These are phyloP conservation scores for Prunus dulcis DNA, from an alignment of 306 rosid species.

Conservation along the genomic window DNA sequence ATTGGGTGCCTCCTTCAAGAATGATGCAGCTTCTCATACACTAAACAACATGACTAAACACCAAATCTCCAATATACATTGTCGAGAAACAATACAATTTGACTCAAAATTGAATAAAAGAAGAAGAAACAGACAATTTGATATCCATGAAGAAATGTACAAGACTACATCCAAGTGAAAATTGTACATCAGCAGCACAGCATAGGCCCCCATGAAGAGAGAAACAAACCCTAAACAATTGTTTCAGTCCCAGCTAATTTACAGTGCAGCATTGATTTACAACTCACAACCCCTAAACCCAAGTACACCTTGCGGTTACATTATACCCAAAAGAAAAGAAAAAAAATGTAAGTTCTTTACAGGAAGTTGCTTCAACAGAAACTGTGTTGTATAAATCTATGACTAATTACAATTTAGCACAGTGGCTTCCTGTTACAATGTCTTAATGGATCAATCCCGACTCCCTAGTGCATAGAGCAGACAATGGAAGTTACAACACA, in stretches of 20 bases:
- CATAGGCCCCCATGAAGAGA: slow-evolving; percentile 1
- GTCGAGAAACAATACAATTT: slow-evolving; percentile 9
- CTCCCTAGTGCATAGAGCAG: slow-evolving; percentile 15
- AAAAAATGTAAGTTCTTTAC: not conserved
- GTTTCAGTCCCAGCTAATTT: slow-evolving; percentile 9
- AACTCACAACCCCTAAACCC: slow-evolving; percentile 13
- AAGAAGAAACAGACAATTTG: not conserved
- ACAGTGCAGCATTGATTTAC: not conserved
- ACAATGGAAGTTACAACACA: slow-evolving; percentile 15
- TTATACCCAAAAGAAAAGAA: not conserved
- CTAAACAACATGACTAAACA: not conserved
- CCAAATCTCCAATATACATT: slow-evolving; percentile 3
- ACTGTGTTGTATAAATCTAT: slow-evolving; percentile 1
- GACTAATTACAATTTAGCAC: slow-evolving; percentile 21
- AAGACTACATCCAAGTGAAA: not conserved
- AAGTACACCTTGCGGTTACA: not conserved
- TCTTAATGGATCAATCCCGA: not conserved
- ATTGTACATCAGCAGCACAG: slow-evolving; percentile 7
- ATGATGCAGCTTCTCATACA: slow-evolving; percentile 15
- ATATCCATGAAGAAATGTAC: slow-evolving; percentile 6
- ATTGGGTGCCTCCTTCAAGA: not conserved
- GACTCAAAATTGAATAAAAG: not conserved
- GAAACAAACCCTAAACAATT: slow-evolving; percentile 1
- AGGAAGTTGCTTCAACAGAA: slow-evolving; percentile 16
- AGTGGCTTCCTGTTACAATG: slow-evolving; percentile 1